Evolutionary conservation across 257 asterid genomes (phyloP).

Genomic region (Petrea volubilis): DNA sequence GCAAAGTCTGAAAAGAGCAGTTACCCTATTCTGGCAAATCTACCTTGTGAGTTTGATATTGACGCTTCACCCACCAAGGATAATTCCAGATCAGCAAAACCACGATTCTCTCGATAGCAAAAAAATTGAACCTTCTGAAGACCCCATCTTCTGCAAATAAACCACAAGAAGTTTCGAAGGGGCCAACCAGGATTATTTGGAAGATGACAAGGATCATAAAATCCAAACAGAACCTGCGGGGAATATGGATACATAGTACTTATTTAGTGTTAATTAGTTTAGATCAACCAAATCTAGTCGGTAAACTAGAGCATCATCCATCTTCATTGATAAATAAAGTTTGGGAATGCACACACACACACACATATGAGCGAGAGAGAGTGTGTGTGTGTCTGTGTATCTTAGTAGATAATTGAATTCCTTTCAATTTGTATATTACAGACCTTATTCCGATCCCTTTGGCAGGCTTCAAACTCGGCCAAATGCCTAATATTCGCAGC

Average conservation of each 20-base stretch:
- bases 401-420: background rate
- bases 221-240: conserved; percentile 80
- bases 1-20: conserved; percentile 11
- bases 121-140: conserved; percentile 61
- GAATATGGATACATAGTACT: conserved; percentile 10
- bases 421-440: conserved; percentile 17
- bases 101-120: conserved; percentile 90
- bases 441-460: conserved; percentile 66
- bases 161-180: conserved; percentile 78
- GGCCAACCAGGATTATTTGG: conserved; percentile 96
- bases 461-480: conserved; percentile 69
- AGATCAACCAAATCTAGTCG: conserved; percentile 3
- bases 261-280: conserved; percentile 6
- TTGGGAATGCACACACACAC: too few species aligned
- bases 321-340: background rate
- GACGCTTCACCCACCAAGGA: conserved; percentile 88
- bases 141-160: conserved; percentile 68
- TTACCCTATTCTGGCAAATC: conserved; percentile 11
- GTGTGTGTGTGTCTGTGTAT: background rate
- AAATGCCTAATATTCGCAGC: conserved; percentile 56
- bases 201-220: conserved; percentile 87
- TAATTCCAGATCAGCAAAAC: conserved; percentile 75
- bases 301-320: conserved; percentile 8
- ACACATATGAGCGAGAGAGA: too few species aligned
- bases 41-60: conserved; percentile 73